These are phyloP conservation scores for Holtermannia corniformis DNA, from an alignment of 768 basidiomycete species.

Conservation along the genomic window DNA sequence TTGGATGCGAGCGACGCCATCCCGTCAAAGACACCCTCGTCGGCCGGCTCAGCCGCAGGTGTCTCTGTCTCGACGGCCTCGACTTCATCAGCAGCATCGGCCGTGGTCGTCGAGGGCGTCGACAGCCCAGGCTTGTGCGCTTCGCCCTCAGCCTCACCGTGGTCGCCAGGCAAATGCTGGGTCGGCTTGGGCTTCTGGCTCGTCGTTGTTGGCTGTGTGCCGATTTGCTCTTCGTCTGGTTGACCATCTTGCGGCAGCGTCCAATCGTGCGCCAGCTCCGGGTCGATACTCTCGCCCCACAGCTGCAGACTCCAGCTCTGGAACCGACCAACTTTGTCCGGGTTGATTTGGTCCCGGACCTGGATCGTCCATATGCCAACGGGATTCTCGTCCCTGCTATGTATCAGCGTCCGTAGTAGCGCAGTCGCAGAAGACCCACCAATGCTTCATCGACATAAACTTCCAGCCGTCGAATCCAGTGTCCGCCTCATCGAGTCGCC, in stretches of 20 bases:
- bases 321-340: constrained; percentile 55
- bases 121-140: constrained; percentile 54
- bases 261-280: constrained; percentile 55
- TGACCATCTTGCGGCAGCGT: constrained; percentile 37
- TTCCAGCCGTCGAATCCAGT: constrained; percentile 86
- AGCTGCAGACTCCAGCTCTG: constrained; percentile 85
- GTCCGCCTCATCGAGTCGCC: constrained; percentile 55
- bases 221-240: constrained; percentile 39
- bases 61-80: constrained; percentile 16
- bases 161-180: constrained; percentile 73
- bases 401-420: not conserved
- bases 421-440: constrained; percentile 52
- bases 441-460: constrained; percentile 98
- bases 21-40: constrained; percentile 37
- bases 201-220: constrained; percentile 40
- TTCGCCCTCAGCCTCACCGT: constrained; percentile 69
- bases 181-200: constrained; percentile 77
- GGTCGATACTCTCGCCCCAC: constrained; percentile 79
- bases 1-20: constrained; percentile 44
- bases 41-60: constrained; percentile 29
- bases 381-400: constrained; percentile 77
- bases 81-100: constrained; percentile 3
- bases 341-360: constrained; percentile 69
- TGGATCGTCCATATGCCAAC: constrained; percentile 80
- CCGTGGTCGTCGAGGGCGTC: constrained; percentile 8